Base-by-base conservation (phyloP, 2,329 filamentous ascomycete species). In the Hypoxylon sp. region DNA sequence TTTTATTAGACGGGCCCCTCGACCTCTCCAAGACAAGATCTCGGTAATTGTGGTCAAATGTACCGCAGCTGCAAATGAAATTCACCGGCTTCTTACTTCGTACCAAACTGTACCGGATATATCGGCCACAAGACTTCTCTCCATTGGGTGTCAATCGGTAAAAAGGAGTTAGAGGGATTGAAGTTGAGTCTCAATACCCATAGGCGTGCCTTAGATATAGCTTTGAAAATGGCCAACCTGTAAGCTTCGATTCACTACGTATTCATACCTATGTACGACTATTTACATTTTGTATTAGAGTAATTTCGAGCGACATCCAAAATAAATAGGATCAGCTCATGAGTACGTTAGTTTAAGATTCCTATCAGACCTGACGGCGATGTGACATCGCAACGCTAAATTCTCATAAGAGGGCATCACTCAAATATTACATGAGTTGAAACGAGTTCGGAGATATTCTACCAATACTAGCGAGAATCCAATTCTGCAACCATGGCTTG, bases 151-250 rank as follows among this genome's bases (percentile, higher is more conserved):
- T 12, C 17, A 5, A 15, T 20, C 5, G 12, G 38, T 4, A 17
- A 43, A 17, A 25, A 43, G 3, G 27, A 43, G 19, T 8, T 34
- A 20, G 20, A 25, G 29, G 32, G 25, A 23, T 5, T 43, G 19
- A 43, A 31, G n/a, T 15, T 20, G 9, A 43, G n/a, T 43, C 27
- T 43, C 8, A 43, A 32, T 26, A 32, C 38, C 3, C 38, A 43
- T 26, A 25, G 20, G 4, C 19, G 16, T 15, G 26, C 13, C 4
- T 32, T 43, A 5, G 38, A 23, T n/a, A 32, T 43, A 13, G 38
- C 13, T 12, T 16, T 43, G 20, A 29, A 26, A 19, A 32, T 13
- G 9, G 27, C 16, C 2, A 32, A 43, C 7, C 19, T 43, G 38
- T 32, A 42, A 15, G 38, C n/a, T n/a, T n/a, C n/a, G n/a, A n/a